Conservation (phyloP, 768 basidiomycete genomes). For the Leccinum obscurum region DNA sequence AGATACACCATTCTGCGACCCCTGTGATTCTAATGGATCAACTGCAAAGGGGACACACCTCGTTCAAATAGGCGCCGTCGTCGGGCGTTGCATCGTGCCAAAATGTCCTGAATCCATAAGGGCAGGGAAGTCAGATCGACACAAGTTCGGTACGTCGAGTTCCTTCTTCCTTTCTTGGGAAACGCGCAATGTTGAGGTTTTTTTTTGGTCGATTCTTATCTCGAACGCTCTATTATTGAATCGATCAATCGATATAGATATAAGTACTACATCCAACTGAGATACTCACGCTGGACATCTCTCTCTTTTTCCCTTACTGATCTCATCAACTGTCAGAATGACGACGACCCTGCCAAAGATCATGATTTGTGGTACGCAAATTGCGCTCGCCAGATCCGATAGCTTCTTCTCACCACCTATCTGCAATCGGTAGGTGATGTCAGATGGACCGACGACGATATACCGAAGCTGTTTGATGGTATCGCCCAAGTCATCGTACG, state of each 20-base stretch:
- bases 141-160: too few species aligned
- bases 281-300: background rate
- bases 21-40: too few species aligned
- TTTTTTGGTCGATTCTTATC: background rate
- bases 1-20: too few species aligned
- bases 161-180: background rate
- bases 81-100: too few species aligned
- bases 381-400: background rate
- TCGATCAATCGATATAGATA: background rate
- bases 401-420: background rate
- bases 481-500: constrained; percentile 78
- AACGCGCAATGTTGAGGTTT: too few species aligned
- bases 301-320: background rate
- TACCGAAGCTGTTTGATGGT: constrained; percentile 56
- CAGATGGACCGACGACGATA: constrained; percentile 77
- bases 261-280: background rate
- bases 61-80: too few species aligned
- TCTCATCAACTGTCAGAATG: constrained; percentile 1
- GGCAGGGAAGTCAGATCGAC: too few species aligned
- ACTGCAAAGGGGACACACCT: too few species aligned
- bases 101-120: too few species aligned
- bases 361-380: constrained; percentile 32
- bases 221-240: background rate
- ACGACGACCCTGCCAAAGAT: constrained; percentile 21
- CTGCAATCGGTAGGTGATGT: constrained; percentile 48